A percentile compares a stretch with the other conserved stretches of the same genome.
These are phyloP conservation scores for Penstemon newberryi DNA, from an alignment of 257 asterid genomes.

Conservation along the genomic window DNA sequence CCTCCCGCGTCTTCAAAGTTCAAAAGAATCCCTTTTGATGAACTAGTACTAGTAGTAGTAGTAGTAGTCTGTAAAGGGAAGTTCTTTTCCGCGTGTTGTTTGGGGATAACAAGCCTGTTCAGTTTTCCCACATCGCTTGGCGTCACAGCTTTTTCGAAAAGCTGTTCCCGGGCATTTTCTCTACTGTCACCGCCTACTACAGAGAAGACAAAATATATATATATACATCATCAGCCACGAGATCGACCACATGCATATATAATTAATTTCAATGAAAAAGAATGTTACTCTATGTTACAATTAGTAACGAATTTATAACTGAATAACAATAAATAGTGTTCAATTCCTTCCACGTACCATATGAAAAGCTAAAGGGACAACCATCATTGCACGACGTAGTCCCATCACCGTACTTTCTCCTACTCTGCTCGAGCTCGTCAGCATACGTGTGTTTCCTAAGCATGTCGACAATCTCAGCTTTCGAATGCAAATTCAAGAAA, in stretches of 20 bases:
- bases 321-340: no score
- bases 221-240: not conserved
- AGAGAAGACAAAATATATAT: no score
- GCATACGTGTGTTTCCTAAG: constrained; percentile 59
- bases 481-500: constrained; percentile 50
- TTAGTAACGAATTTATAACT: no score
- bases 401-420: constrained; percentile 23
- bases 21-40: constrained; percentile 48
- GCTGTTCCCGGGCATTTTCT: constrained; percentile 40
- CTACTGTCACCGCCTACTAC: not conserved
- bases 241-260: not conserved
- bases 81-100: constrained; percentile 68
- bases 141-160: constrained; percentile 84
- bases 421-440: constrained; percentile 64
- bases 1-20: constrained; percentile 60
- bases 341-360: no score
- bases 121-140: constrained; percentile 84
- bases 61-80: constrained; percentile 50
- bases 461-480: constrained; percentile 69
- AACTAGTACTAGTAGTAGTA: constrained; percentile 32
- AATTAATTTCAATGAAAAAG: no score
- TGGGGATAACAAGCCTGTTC: constrained; percentile 70
- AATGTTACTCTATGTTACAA: no score
- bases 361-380: not conserved
- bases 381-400: not conserved